These are phyloP conservation scores for Aspergillus aculeatus DNA, from an alignment of 2,329 filamentous ascomycete species.

Conservation along the genomic window DNA sequence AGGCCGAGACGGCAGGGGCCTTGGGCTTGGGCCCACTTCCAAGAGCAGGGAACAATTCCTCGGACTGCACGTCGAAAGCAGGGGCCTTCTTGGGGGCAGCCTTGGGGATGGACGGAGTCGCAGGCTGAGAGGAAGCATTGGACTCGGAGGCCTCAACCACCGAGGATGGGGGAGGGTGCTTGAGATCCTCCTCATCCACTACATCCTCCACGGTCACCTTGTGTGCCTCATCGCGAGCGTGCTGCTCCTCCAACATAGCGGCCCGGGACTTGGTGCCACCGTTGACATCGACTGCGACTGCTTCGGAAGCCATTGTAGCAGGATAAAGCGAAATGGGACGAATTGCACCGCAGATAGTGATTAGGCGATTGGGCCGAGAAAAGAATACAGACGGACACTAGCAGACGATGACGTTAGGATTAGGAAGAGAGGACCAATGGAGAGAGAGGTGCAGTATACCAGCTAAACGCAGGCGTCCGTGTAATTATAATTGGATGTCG, in stretches of 20 bases:
- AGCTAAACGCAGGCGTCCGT: background rate
- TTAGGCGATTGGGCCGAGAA: background rate
- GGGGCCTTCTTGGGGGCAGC: constrained; percentile 40
- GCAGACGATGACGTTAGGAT: background rate
- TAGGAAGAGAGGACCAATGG: background rate
- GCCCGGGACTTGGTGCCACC: constrained; percentile 48
- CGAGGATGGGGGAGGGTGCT: constrained; percentile 54
- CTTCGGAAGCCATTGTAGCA: constrained; percentile 36
- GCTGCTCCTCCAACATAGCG: constrained; percentile 54
- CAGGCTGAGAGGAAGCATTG: constrained; percentile 21
- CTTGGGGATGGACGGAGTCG: constrained; percentile 43
- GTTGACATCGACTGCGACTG: constrained; percentile 30
- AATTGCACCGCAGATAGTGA: background rate
- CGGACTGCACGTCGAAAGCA: constrained; percentile 76
- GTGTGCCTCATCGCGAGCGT: constrained; percentile 53
- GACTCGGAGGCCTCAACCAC: constrained; percentile 36
- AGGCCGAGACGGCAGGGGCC: constrained; percentile 66
- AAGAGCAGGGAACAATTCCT: constrained; percentile 91
- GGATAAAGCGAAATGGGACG: background rate
- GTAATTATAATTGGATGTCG: constrained; percentile 1
- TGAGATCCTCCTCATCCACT: constrained; percentile 72
- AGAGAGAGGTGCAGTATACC: background rate
- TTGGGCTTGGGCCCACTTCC: constrained; percentile 67
- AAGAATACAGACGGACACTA: background rate
- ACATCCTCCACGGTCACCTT: constrained; percentile 76